Base-by-base conservation (phyloP, 2,329 filamentous ascomycete genomes). In the Colletotrichum sojae region DNA sequence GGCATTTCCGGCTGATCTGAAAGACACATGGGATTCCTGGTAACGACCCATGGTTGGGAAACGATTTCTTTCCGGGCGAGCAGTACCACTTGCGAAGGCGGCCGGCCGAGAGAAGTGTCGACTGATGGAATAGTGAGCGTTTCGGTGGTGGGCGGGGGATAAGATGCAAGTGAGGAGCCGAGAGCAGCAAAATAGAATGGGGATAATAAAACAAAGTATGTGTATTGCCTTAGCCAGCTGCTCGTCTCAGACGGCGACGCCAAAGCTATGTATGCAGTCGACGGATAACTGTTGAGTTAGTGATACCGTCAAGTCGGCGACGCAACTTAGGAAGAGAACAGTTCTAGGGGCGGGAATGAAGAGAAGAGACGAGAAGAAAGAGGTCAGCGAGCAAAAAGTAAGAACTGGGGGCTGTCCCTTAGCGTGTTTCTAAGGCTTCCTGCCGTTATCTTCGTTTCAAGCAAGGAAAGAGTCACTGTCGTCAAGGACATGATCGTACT, bases 271-370 rank as follows among this genome's bases (percentile, higher is more conserved):
- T 20, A 56, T 25, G 51, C 18, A 48, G 22, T 36, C 43, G 60
- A 63, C 40, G 13, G 45, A 18, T 55, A 16, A 13, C 20, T 40
- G 51, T 25, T 55, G 51, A 25, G 36, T 36, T 48, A 56, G 45
- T 25, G 60, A 56, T 56, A 52, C 22, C 22, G 25, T 27, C 60
- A 13, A 39, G 25, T 39, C 51, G 39, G 36, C 51, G 43, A 55
- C 60, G 40, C 31, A 13, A 49, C 13, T 16, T 63, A 63, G 52
- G 60, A 12, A 56, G 52, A 56, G 60, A 49, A 49, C 27, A 16
- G 18, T 56, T 56, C 45, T 63, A 63, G 60, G 60, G 27, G 25
- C 52, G 60, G 60, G 46, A 27, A 22, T 63, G 52, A 20, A 55
- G 27, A 27, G 25, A 25, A 18, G 43, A 25, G 43, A 54, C 10